Conservation (phyloP, 805 yeast species). For the Nakazawaea molendinolei region DNA sequence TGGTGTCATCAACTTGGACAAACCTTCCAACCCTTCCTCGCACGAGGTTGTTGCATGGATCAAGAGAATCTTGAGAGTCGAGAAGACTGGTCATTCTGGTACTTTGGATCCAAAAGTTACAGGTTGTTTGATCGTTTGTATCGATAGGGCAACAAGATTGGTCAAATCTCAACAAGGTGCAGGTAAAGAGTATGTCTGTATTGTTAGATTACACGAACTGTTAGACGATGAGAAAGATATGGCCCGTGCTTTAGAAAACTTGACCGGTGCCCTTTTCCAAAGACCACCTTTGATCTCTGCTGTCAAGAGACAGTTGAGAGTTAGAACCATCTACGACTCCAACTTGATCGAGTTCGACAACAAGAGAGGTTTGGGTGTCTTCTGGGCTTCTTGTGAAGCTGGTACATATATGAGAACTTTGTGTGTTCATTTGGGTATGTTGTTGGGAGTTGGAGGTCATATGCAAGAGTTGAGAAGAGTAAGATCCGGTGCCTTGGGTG, state of each 20-base stretch:
- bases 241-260: slow-evolving; percentile 81
- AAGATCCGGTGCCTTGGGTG: slow-evolving; percentile 92
- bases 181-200: slow-evolving; percentile 98
- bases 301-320: slow-evolving; percentile 97
- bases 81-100: slow-evolving; percentile 99
- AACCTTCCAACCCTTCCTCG: slow-evolving; percentile 96
- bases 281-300: slow-evolving; percentile 99
- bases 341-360: slow-evolving; percentile 94
- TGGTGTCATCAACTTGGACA: slow-evolving; percentile 96
- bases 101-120: slow-evolving; percentile 96
- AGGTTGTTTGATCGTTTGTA: slow-evolving; percentile 96
- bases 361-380: slow-evolving; percentile 93
- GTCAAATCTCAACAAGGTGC: slow-evolving; percentile 99
- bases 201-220: slow-evolving; percentile 91
- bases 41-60: slow-evolving; percentile 99
- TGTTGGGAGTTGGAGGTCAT: slow-evolving; percentile 98
- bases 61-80: slow-evolving; percentile 89
- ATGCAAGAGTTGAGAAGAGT: slow-evolving; percentile 99
- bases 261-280: slow-evolving; percentile 98
- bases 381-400: slow-evolving; percentile 99
- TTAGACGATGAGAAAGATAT: slow-evolving; percentile 82
- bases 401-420: slow-evolving; percentile 99
- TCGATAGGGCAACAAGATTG: slow-evolving; percentile 95
- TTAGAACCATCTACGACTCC: slow-evolving; percentile 94
- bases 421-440: slow-evolving; percentile 98